Conservation (phyloP, 2,329 filamentous ascomycete species). For the Chaetomium sp. region DNA sequence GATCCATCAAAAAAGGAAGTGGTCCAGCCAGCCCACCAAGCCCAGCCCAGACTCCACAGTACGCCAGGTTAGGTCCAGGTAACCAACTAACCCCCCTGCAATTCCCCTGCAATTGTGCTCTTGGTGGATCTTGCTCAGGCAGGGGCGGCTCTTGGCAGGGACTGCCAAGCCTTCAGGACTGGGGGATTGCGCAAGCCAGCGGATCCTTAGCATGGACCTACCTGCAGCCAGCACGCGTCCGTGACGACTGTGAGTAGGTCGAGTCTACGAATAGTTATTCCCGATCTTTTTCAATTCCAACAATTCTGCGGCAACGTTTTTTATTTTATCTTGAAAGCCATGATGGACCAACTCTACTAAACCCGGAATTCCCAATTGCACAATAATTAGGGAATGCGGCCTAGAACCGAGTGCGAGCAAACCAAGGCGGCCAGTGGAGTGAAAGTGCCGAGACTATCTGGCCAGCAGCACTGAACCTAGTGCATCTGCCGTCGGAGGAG, state of each 20-base stretch:
- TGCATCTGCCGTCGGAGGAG: neutral
- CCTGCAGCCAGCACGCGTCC: neutral
- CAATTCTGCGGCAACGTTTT: neutral
- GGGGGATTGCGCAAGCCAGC: conserved; percentile 22
- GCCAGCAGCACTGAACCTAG: neutral
- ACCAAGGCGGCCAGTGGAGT: neutral
- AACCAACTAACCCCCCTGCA: too few relatives aligned
- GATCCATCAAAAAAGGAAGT: neutral
- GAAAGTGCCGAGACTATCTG: neutral
- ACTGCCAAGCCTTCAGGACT: too few relatives aligned
- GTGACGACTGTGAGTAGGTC: neutral
- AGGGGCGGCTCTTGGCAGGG: too few relatives aligned
- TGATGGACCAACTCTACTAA: neutral
- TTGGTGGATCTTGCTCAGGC: neutral
- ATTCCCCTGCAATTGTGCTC: neutral
- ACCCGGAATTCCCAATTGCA: neutral
- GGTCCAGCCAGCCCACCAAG: neutral
- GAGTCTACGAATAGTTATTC: neutral
- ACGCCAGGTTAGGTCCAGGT: too few relatives aligned
- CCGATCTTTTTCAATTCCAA: neutral
- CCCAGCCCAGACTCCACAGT: too few relatives aligned
- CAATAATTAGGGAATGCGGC: neutral
- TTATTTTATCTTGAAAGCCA: neutral
- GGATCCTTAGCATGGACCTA: neutral
- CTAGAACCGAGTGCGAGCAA: neutral